Evolutionary conservation across 163 green algal genomes (phyloP).

Genomic region (Volvox carteri): DNA sequence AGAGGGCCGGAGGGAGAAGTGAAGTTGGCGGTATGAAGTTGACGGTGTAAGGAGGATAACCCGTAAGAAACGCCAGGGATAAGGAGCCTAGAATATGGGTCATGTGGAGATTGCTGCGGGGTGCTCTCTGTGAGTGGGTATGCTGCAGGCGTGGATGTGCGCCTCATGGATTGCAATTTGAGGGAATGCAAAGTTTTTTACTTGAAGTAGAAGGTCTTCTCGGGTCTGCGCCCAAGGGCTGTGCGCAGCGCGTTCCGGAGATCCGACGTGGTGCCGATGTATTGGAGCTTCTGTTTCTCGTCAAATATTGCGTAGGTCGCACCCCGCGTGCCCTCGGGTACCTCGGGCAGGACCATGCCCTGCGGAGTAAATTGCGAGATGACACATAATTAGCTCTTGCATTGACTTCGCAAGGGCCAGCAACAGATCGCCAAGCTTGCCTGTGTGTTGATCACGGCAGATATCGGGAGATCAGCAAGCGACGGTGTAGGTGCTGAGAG

Average conservation of each 20-base stretch:
- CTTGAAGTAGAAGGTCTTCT: conserved; percentile 85
- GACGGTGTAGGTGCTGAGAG: background rate
- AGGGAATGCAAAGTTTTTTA: too few species aligned
- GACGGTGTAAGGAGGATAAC: too few species aligned
- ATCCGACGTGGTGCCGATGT: conserved; percentile 84
- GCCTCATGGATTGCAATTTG: too few species aligned
- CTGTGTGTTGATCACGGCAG: conserved; percentile 51
- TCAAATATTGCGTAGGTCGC: conserved; percentile 88
- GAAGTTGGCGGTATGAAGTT: background rate
- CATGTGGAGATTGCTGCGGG: too few species aligned
- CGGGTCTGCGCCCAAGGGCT: conserved; percentile 81
- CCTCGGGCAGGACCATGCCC: conserved; percentile 74
- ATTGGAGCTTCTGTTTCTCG: conserved; percentile 84
- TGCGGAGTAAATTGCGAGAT: conserved; percentile 47
- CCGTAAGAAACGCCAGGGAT: too few species aligned
- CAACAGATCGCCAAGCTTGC: background rate
- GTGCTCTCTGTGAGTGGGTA: too few species aligned
- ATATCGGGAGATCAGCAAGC: conserved; percentile 12
- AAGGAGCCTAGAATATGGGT: too few species aligned
- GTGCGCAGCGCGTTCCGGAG: conserved; percentile 83
- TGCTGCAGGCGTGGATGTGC: too few species aligned
- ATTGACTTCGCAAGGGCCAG: background rate
- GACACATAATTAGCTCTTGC: background rate
- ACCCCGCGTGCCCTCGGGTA: conserved; percentile 69
- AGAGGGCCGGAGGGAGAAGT: background rate